These are phyloP conservation scores for Apiotrichum akiyoshidainum DNA, from an alignment of 1,284 basidiomycete genomes.

Conservation along the genomic window DNA sequence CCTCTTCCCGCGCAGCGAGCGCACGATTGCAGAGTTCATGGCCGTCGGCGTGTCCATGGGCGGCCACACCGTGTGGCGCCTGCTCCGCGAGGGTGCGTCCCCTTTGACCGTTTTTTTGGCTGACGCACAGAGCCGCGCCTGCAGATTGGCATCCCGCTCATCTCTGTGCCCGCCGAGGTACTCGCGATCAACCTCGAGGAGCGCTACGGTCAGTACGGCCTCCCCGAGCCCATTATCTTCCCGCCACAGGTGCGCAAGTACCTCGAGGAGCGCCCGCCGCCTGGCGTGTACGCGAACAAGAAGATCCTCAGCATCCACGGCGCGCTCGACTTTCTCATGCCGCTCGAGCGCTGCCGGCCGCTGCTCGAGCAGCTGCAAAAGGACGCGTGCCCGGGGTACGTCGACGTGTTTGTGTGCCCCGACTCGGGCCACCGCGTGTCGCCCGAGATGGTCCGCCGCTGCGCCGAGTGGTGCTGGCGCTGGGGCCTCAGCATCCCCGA, in stretches of 20 bases:
- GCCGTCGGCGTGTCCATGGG: slow-evolving; percentile 55
- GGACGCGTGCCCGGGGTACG: slow-evolving; percentile 1
- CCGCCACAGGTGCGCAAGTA: slow-evolving; percentile 52
- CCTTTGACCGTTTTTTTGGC: no score
- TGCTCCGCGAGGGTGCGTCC: slow-evolving; percentile 27
- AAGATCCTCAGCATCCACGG: slow-evolving; percentile 68
- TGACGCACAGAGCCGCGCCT: slow-evolving; percentile 62
- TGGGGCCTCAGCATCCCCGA: slow-evolving; percentile 3
- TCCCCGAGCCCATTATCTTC: slow-evolving; percentile 59
- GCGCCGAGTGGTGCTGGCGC: slow-evolving; percentile 10
- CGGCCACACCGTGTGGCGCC: slow-evolving; percentile 27
- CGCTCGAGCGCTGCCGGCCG: slow-evolving; percentile 19
- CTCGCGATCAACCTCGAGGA: slow-evolving; percentile 58
- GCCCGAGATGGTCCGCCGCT: slow-evolving; percentile 8
- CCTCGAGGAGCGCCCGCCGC: slow-evolving; percentile 54
- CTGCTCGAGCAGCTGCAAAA: neutral
- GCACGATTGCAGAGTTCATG: slow-evolving; percentile 64
- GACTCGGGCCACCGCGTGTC: slow-evolving; percentile 7
- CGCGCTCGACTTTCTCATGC: slow-evolving; percentile 42
- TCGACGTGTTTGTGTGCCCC: slow-evolving; percentile 3
- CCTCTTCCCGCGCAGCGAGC: slow-evolving; percentile 69
- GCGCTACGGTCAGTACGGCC: slow-evolving; percentile 23
- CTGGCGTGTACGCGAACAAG: slow-evolving; percentile 60
- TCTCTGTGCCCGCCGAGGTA: slow-evolving; percentile 66
- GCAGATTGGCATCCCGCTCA: slow-evolving; percentile 69